Evolutionary conservation across 192 early-diverging fungal species (phyloP), one percentile per base, ranked within the genome.

Genomic region (Funneliformis geosporum): DNA sequence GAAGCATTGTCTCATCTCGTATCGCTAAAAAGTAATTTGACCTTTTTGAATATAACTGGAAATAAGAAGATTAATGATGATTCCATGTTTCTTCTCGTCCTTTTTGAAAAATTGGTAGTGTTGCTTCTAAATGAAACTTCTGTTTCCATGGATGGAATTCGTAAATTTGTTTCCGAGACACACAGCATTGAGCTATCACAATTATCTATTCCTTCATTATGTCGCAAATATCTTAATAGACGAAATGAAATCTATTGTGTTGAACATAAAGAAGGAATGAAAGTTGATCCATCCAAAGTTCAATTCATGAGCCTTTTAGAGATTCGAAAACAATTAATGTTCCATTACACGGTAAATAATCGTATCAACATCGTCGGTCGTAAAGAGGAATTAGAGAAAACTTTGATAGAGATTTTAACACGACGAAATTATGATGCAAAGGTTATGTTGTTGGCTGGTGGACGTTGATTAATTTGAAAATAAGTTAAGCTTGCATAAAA

Each of bases 131-230:
- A 74, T 12, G 73, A 23, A 8, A 74, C 73, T 59, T 28, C 42
- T 27, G 38, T 55, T 16, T 47, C 73, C 5, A 59, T 74, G 55
- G 50, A 74, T 74, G 73, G 73, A 25, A 18, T 74, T 47, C 44
- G 73, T 4, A 74, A 28, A 27, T 60, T 74, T 38, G 73, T 74
- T 14, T 21, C 21, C 8, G 40, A 60, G 12, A 28, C 44, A n/a
- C 16, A 5, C 2, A 74, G 73, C 55, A 47, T 2, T 5, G n/a
- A 44, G 4, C 38, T 74, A 55, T 21, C 18, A 2, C 73, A 74
- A 60, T 8, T 74, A 12, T 47, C 73, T 55, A 55, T 74, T 42
- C 73, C 68, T 44, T n/a, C 27, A 42, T 5, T 11, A 33, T 70
- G 68, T n/a, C 68, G 68, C 9, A 42, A 70, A 21, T 70, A 70